Evolutionary conservation across 257 asterid genomes (phyloP), one percentile per base, ranked within the genome.

Genomic region (Fraxinus cuspidata): DNA sequence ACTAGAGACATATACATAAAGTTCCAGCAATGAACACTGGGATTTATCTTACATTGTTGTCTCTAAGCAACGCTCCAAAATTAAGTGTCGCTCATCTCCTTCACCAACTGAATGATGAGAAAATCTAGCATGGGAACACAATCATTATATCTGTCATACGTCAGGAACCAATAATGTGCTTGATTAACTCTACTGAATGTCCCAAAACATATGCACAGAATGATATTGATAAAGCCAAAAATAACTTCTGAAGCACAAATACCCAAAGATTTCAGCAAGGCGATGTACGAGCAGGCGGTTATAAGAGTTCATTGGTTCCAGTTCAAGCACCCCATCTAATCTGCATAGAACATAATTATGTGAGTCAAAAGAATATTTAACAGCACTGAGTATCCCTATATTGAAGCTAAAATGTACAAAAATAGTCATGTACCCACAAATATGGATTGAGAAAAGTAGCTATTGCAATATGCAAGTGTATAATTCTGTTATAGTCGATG

Each of bases 221-320:
- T 63, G 74, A 32, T 28, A 74, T 58, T 19, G 65, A 44, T 44
- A 29, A 49, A 64, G 60, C 7, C 75, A 1, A 28, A 40, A 37
- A 78, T 23, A 72, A 65, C 11, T 31, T 71, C 16, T n/a, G 49
- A 71, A 76, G 76, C 35, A 82, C 64, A 58, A 63, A 21, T 86
- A 94, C 98, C 97, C 98, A 51, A 89, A 94, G 75, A 94, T 88
- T 73, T 94, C 97, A 79, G 98, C 97, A 85, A 92, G 96, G 69
- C 96, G 98, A 84, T 94, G 98, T 60, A 90, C 75, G 37, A 94
- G 93, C 83, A 91, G 88, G 73, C 98, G 98, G 77, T 79, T 78
- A 85, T 94, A 94, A 42, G 97, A 77, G 86, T 88, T 87, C 92
- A 86, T 92, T 35, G 97, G 98, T 82, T 89, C 90, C 85, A 94